Evolutionary conservation across 106 monocot genomes (phyloP).

Genomic region (Ottelia alismoides): DNA sequence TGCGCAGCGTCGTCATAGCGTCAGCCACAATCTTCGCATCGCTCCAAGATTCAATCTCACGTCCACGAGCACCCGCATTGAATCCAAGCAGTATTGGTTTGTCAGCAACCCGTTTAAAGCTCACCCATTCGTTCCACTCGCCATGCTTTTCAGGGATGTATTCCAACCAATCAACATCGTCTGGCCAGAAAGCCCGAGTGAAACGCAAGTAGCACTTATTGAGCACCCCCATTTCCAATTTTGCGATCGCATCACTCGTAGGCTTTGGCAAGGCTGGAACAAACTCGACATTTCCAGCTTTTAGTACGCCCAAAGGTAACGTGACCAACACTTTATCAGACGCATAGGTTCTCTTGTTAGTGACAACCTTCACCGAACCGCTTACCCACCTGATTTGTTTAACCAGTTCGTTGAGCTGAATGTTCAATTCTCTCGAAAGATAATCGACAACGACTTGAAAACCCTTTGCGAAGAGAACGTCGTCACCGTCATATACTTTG

Average conservation of each 20-base stretch:
- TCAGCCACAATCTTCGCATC: too few relatives aligned
- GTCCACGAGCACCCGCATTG: too few relatives aligned
- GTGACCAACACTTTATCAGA: slow-evolving; percentile 88
- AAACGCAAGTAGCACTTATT: slow-evolving; percentile 96
- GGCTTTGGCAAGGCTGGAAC: slow-evolving; percentile 89
- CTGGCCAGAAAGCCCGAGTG: slow-evolving; percentile 87
- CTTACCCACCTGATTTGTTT: slow-evolving; percentile 74
- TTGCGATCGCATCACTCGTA: slow-evolving; percentile 87
- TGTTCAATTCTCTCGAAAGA: slow-evolving; percentile 67
- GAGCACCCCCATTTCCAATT: slow-evolving; percentile 85
- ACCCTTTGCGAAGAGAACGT: slow-evolving; percentile 92
- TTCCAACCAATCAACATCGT: slow-evolving; percentile 83
- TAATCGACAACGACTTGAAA: slow-evolving; percentile 79
- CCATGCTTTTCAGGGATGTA: too few relatives aligned
- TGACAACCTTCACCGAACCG: slow-evolving; percentile 78
- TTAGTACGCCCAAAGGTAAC: slow-evolving; percentile 81
- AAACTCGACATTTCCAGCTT: slow-evolving; percentile 79
- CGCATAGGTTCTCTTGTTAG: slow-evolving; percentile 67
- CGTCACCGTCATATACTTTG: slow-evolving; percentile 95
- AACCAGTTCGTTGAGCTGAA: slow-evolving; percentile 84
- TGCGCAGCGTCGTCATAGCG: too few relatives aligned
- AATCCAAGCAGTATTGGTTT: too few relatives aligned
- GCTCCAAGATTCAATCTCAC: too few relatives aligned
- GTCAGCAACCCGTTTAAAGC: too few relatives aligned
- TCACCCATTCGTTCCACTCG: too few relatives aligned